phyloP scores from a whole-genome alignment of 305 asterid species.

The Fraxinus xanthoxyloides region DNA sequence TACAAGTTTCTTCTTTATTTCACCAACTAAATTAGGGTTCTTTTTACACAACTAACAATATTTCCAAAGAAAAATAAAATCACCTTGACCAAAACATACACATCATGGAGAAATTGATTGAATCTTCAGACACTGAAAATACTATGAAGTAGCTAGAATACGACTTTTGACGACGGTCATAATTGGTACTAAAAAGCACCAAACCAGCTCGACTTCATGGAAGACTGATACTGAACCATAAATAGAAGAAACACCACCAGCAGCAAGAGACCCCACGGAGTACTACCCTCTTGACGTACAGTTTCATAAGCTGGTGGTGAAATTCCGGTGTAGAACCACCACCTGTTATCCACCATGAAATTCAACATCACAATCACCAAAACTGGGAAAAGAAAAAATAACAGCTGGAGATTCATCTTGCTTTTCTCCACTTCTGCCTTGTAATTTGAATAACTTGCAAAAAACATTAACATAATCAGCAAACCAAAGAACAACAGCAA shows the following conservation, averaged over 20 bases:
- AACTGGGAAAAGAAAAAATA: constrained; percentile 42
- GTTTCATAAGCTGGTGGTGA: constrained; percentile 16
- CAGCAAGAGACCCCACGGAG: constrained; percentile 35
- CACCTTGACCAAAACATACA: not conserved
- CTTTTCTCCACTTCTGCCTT: constrained; percentile 35
- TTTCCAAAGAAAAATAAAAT: not conserved
- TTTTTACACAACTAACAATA: too few relatives aligned
- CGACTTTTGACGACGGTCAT: not conserved
- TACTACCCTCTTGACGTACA: constrained; percentile 24
- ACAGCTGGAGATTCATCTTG: constrained; percentile 37
- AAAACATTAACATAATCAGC: constrained; percentile 36
- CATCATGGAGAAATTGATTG: not conserved
- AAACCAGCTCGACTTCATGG: constrained; percentile 31
- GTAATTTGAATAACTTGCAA: constrained; percentile 35
- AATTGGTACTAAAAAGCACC: constrained; percentile 12
- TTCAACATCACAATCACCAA: constrained; percentile 33
- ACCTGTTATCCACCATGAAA: constrained; percentile 35
- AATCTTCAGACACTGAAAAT: not conserved
- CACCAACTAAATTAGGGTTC: too few relatives aligned
- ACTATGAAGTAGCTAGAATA: not conserved
- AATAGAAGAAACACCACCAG: constrained; percentile 34
- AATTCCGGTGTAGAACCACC: constrained; percentile 30
- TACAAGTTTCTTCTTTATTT: too few relatives aligned
- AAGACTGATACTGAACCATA: constrained; percentile 35
- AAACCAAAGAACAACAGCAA: constrained; percentile 50